Percentiles rank a stretch among this genome's conserved stretches.
Evolutionary conservation across 176 grass and related monocot genomes (phyloP).

Genomic region (Calamus simplicifolius): DNA sequence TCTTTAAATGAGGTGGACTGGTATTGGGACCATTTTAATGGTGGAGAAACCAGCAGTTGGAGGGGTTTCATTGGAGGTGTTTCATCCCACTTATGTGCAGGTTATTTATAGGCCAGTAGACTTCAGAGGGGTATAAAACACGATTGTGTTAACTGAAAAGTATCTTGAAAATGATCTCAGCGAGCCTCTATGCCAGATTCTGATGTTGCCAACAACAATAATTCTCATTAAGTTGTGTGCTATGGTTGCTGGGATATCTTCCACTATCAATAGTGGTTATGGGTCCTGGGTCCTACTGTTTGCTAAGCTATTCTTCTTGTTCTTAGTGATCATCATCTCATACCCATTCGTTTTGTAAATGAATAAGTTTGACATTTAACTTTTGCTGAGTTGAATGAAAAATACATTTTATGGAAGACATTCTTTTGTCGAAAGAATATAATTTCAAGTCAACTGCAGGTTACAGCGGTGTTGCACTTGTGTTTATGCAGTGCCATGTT

Average conservation of each 20-base stretch:
- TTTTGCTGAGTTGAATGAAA: no score
- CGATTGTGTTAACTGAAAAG: background rate
- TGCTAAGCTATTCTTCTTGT: no score
- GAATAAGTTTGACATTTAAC: no score
- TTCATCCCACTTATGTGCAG: background rate
- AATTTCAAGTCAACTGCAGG: no score
- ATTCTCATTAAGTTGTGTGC: conserved; percentile 7
- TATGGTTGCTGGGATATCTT: conserved; percentile 3
- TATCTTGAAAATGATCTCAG: background rate
- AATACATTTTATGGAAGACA: no score
- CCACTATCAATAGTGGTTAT: background rate
- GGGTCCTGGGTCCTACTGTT: no score
- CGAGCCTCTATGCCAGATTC: background rate
- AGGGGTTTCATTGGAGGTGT: conserved; percentile 7
- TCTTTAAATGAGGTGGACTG: conserved; percentile 17
- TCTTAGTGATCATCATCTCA: no score
- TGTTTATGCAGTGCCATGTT: no score
- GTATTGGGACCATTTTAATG: conserved; percentile 10
- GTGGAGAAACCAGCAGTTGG: conserved; percentile 1
- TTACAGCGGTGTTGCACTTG: no score
- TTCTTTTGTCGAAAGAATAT: no score
- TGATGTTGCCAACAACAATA: conserved; percentile 3
- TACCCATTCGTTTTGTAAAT: background rate
- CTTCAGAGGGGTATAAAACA: background rate
- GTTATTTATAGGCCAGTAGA: conserved; percentile 8